Evolutionary conservation across 75 land plant species (phyloP), one percentile per base, ranked within the genome.

Genomic region (Chamaecyparis obtusa): DNA sequence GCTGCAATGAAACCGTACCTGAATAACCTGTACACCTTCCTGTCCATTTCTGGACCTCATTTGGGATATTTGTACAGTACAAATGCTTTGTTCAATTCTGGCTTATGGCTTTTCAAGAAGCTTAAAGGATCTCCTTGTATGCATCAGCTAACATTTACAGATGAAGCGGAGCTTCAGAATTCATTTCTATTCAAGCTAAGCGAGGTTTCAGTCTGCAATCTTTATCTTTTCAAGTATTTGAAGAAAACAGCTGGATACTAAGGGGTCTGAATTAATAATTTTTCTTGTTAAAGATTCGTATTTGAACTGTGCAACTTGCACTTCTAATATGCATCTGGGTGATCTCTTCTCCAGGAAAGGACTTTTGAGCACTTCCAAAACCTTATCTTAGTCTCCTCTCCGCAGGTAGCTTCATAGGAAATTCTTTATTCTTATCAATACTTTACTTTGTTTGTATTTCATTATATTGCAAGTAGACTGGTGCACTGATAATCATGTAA

Each of bases 11-110:
- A 88, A 81, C 98, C 98, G 14, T 96, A 87, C 71, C 86, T 93
- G 24, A 88, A 92, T 67, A 89, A 89, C 87, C 88, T 96, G 33
- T 77, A 93, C 83, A 95, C 96, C 46, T 96, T 91, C 87, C 81
- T 96, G 81, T 96, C 98, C 14, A 56, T 96, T 21, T 96, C 98
- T 86, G 98, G 98, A n/a, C 98, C 98, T 76, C 98, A 96, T 85
- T 75, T 96, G 86, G 98, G 98, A 17, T 96, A 95, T 85, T 78
- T 95, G 57, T 96, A 96, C 88, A 93, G 98, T 88, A 92, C 95
- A 85, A 96, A 96, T 86, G 88, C 95, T 64, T 86, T 96, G 85
- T 96, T 96, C 87, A 96, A 96, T 76, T 95, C 96, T 57, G 98
- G 98, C 4, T 56, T 96, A 76, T 96, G 98, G 98, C 91, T 96